Evolutionary conservation across 768 basidiomycete genomes (phyloP), one percentile per base, ranked within the genome.

Genomic region (Amylocystis lapponica): DNA sequence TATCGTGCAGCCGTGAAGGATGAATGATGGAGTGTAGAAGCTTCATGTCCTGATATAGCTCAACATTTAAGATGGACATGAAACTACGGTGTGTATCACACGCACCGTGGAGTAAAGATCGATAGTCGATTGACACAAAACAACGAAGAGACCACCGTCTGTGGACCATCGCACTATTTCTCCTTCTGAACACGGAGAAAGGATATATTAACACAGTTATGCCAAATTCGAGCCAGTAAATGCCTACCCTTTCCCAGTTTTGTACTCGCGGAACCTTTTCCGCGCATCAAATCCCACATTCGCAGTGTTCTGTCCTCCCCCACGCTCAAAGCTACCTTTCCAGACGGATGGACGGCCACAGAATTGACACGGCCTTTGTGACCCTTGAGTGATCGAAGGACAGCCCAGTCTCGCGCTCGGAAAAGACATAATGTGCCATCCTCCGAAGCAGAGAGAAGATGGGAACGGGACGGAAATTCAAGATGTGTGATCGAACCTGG

Each of bases 251-350:
- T 86, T 17, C 90, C 89, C 5, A 99, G 63, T 59, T 94, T 93
- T 35, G 79, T 85, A 61, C 92, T 91, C 6, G 90, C 91, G 10
- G 79, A 79, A 3, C 90, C 89, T 61, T 86, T 85, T 0, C 95
- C 95, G 34, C 94, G 71, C 89, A 97, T 94, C 37, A 99, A 69
- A 70, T 99, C 96, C 96, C 96, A 99, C 94, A 99, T 96, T 32
- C 93, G 76, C 46, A 98, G 52, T 3, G 87, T 89, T 50, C 76
- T 74, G 56, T 98, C 96, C 55, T 82, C 84, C 6, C 96, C 95
- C 0, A 97, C 92, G 48, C 83, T 91, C 30, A 99, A 63, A 1
- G 85, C 94, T 14, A 97, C 78, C 55, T 97, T 88, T 5, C 94
- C 90, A 0, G 88, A 86, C 0, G 92, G 95, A 57, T 99, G 96